Evolutionary conservation across 2,329 filamentous ascomycete species (phyloP), one percentile per base, ranked within the genome.

Genomic region (Fusarium hainanense): DNA sequence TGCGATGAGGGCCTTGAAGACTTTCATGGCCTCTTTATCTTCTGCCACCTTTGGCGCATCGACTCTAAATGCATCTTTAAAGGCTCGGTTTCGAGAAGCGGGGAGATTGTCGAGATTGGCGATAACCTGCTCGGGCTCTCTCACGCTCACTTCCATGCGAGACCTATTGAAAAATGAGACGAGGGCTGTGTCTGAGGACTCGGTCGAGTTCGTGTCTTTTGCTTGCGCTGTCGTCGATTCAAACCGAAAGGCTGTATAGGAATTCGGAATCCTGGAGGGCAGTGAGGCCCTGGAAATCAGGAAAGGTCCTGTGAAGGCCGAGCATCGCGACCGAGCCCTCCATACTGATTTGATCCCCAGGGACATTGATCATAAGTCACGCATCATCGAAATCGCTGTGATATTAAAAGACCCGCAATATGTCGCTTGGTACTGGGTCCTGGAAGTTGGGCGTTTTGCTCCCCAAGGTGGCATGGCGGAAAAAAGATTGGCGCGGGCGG

Each of bases 361-460:
- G 77, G 78, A 82, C 83, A 85, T 84, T 80, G 74, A 76, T 80
- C 79, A 83, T 82, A 72, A 77, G 60, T 58, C 72, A 74, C 61
- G 69, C 82, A 84, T 84, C 50, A 67, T 79, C 64, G 61, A 56
- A 44, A 37, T 18, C 13, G 59, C 44, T 41, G 47, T 63, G 16
- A 49, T 63, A 18, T 55, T 46, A 21, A 54, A 52, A 49, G 27
- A 54, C 63, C 55, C 51, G 54, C 47, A 57, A 40, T 60, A 62
- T 14, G 59, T 70, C 49, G 49, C 34, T 56, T 55, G 51, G 28
- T 63, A 58, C 63, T 58, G 41, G 58, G 44, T 63, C 54, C 40
- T 70, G 47, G 41, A 37, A 47, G 42, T 43, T 54, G 40, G 42
- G 52, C 30, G 42, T 62, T 52, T 42, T 41, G n/a, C 27, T 52